Conservation (phyloP, 768 basidiomycete species). For the Cyclocybe aegerita region DNA sequence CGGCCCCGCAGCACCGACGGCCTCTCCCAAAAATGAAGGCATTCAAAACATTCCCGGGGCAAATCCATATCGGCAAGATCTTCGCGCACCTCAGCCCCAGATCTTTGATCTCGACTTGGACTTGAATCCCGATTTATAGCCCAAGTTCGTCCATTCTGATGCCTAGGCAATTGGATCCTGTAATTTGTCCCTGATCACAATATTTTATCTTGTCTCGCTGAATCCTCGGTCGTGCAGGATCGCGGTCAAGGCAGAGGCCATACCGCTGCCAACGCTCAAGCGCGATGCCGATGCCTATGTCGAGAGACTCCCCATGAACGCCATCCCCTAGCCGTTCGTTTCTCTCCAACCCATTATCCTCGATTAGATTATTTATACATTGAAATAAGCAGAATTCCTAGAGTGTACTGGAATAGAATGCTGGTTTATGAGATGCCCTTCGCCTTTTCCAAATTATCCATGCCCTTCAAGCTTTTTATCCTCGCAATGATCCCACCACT, state of each 20-base stretch:
- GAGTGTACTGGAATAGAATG: neutral
- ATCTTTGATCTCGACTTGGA: constrained; percentile 83
- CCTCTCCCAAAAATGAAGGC: constrained; percentile 52
- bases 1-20: constrained; percentile 51
- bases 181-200: no score
- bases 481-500: constrained; percentile 24
- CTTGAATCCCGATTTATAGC: constrained; percentile 76
- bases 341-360: no score
- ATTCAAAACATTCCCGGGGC: constrained; percentile 51
- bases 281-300: no score
- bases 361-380: no score
- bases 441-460: neutral
- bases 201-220: no score
- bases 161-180: no score
- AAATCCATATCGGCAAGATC: constrained; percentile 73
- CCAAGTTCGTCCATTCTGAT: neutral
- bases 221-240: no score
- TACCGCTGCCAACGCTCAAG: no score
- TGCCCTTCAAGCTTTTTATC: constrained; percentile 26
- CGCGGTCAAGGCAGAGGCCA: no score
- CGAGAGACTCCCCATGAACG: no score
- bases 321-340: no score
- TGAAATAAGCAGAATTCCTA: neutral
- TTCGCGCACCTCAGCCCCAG: constrained; percentile 56
- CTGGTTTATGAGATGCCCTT: neutral